Percentiles rank a stretch among this genome's conserved stretches.
phyloP scores from a whole-genome alignment of 441 rosid genomes.

The Breynia disticha region DNA sequence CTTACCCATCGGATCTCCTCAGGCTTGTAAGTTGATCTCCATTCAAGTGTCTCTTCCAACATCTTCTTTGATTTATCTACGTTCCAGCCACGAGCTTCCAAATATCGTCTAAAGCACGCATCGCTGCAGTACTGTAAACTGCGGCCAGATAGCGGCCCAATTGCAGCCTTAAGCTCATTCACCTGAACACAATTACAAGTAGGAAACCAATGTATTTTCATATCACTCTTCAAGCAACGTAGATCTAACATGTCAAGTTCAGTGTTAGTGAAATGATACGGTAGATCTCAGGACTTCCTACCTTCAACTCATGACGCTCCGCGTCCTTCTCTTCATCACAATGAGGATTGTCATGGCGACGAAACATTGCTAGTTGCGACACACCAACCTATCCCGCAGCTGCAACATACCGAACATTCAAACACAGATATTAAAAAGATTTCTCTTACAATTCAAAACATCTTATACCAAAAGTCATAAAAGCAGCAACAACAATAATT shows the following conservation, averaged over 20 bases:
- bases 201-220: too few relatives aligned
- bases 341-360: conserved; percentile 36
- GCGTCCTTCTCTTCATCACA: conserved; percentile 39
- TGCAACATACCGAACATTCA: too few relatives aligned
- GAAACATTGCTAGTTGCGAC: conserved; percentile 45
- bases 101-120: conserved; percentile 74
- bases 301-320: conserved; percentile 50
- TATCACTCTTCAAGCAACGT: too few relatives aligned
- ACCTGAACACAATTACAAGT: conserved; percentile 25
- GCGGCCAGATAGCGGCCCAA: conserved; percentile 54
- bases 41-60: conserved; percentile 69
- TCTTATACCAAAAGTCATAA: too few relatives aligned
- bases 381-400: background rate
- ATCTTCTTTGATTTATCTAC: conserved; percentile 71
- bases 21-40: conserved; percentile 77
- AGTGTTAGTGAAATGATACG: background rate
- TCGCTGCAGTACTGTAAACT: conserved; percentile 48
- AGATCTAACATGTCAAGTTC: too few relatives aligned
- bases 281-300: conserved; percentile 12
- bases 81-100: conserved; percentile 88
- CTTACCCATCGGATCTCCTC: conserved; percentile 88
- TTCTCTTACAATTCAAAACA: too few relatives aligned
- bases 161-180: conserved; percentile 48
- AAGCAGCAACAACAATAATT: too few relatives aligned
- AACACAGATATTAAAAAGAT: too few relatives aligned